These are phyloP conservation scores for Linnemannia zychae DNA, from an alignment of 192 early-diverging fungal genomes.

Conservation along the genomic window DNA sequence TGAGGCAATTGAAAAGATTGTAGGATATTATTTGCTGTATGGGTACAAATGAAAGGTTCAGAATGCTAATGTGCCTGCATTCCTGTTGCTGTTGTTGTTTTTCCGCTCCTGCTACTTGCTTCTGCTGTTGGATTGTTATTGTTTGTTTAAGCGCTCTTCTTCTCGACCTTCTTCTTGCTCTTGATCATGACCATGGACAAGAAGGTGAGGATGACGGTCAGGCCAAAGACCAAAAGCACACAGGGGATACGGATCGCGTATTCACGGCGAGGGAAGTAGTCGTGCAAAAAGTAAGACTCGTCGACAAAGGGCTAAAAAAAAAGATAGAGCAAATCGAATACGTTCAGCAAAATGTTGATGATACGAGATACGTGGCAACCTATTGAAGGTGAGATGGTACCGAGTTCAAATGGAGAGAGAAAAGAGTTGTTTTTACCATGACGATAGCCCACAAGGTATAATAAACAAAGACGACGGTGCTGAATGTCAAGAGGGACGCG, in stretches of 20 bases:
- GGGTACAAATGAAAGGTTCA: neutral
- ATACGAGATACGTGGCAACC: neutral
- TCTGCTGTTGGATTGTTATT: neutral
- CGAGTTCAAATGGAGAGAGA: neutral
- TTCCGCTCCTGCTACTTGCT: neutral
- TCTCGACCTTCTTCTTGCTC: slow-evolving; percentile 78
- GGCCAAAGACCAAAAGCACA: slow-evolving; percentile 81
- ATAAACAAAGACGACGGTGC: slow-evolving; percentile 84
- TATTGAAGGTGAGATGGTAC: neutral
- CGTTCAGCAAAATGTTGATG: neutral
- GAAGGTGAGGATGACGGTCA: slow-evolving; percentile 83
- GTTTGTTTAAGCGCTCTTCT: slow-evolving; percentile 70
- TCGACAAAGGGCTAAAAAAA: slow-evolving; percentile 83
- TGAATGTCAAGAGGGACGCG: slow-evolving; percentile 75
- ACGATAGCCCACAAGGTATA: slow-evolving; percentile 93
- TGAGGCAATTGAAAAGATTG: neutral
- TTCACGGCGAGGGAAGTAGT: slow-evolving; percentile 84
- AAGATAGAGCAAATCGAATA: neutral
- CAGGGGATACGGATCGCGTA: slow-evolving; percentile 93
- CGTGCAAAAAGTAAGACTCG: slow-evolving; percentile 76
- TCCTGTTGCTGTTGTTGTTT: too few relatives aligned
- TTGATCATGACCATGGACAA: slow-evolving; percentile 89
- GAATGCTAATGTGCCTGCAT: too few relatives aligned
- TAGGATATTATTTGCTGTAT: slow-evolving; percentile 6
- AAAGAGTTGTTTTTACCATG: slow-evolving; percentile 67